These are phyloP conservation scores for Vinca minor DNA, from an alignment of 257 asterid genomes.

Conservation along the genomic window DNA sequence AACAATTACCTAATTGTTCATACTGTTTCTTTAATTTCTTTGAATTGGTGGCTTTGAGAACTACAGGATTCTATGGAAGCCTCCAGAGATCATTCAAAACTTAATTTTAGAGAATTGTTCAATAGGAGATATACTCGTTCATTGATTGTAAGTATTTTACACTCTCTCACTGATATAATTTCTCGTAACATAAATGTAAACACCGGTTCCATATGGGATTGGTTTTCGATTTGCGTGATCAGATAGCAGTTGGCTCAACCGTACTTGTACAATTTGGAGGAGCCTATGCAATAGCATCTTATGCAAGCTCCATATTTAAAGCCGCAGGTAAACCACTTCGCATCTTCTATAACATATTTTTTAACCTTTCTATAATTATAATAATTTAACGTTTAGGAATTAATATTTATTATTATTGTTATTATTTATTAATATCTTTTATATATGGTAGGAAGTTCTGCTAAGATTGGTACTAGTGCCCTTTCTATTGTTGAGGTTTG, in stretches of 20 bases:
- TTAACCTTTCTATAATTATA: too few species aligned
- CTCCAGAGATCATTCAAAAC: constrained; percentile 36
- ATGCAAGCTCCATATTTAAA: constrained; percentile 73
- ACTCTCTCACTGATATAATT: too few species aligned
- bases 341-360: too few species aligned
- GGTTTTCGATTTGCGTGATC: background rate
- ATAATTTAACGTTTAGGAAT: too few species aligned
- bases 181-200: too few species aligned
- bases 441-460: constrained; percentile 56
- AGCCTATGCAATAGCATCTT: constrained; percentile 64
- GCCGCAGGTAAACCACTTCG: too few species aligned
- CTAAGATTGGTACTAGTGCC: constrained; percentile 56
- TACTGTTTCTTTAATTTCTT: too few species aligned
- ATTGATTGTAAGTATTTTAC: constrained; percentile 45
- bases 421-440: too few species aligned
- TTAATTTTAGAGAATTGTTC: constrained; percentile 55
- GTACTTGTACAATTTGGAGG: constrained; percentile 83
- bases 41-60: background rate
- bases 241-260: constrained; percentile 89
- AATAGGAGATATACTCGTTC: constrained; percentile 60
- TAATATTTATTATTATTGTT: too few species aligned
- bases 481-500: constrained; percentile 70
- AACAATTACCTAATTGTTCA: too few species aligned
- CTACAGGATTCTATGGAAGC: constrained; percentile 54
- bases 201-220: background rate